A percentile compares a stretch with the other conserved stretches of the same genome.
phyloP scores from a whole-genome alignment of 2,329 filamentous ascomycete species.

The Aureobasidium sp. region DNA sequence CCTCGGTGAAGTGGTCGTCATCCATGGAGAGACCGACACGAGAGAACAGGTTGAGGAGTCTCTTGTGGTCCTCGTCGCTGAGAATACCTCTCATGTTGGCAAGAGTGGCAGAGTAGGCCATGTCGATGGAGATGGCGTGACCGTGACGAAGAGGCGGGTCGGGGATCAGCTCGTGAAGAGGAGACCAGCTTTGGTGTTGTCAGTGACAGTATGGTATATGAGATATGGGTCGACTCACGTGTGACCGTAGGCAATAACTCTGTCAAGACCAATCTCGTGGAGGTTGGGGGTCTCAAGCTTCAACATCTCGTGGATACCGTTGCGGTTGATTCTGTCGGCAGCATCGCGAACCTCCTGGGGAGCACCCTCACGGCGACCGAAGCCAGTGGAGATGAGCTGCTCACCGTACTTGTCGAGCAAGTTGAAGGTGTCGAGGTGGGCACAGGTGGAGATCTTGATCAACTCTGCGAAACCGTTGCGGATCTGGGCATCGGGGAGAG shows the following conservation, averaged over 20 bases:
- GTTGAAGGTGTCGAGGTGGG: conserved; percentile 59
- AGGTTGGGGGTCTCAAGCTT: conserved; percentile 67
- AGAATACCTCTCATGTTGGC: conserved; percentile 58
- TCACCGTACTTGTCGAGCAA: conserved; percentile 64
- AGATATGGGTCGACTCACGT: conserved; percentile 41
- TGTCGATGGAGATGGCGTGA: conserved; percentile 68
- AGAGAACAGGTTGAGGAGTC: conserved; percentile 61
- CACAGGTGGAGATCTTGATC: conserved; percentile 69
- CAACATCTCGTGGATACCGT: conserved; percentile 65
- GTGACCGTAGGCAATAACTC: conserved; percentile 68
- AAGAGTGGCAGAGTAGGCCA: conserved; percentile 67
- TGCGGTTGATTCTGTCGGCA: conserved; percentile 61
- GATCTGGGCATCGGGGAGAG: conserved; percentile 60
- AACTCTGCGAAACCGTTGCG: conserved; percentile 68
- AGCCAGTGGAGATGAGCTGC: conserved; percentile 57
- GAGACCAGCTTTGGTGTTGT: conserved; percentile 52
- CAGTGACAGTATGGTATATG: not conserved
- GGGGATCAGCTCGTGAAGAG: conserved; percentile 63
- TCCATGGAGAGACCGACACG: conserved; percentile 66
- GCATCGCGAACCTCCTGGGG: conserved; percentile 51
- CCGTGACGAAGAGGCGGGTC: conserved; percentile 63
- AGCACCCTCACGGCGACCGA: conserved; percentile 55
- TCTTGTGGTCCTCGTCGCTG: conserved; percentile 52
- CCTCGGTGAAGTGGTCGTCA: conserved; percentile 59
- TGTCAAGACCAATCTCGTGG: conserved; percentile 64